Conservation (phyloP, 1,284 basidiomycete species). For the Papiliotrema terrestris region DNA sequence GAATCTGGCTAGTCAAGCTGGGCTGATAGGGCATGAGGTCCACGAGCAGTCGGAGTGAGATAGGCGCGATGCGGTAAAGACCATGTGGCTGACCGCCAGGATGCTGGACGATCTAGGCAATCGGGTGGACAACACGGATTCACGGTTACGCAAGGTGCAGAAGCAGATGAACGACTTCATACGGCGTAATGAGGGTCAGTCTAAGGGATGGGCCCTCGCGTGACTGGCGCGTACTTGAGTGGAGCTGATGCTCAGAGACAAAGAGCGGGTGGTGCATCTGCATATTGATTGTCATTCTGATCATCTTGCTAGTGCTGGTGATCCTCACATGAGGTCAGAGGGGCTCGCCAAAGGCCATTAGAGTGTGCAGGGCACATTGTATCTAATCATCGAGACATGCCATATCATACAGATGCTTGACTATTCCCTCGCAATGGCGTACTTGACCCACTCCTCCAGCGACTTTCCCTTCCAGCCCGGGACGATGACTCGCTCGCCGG, state of each 20-base stretch:
- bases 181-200: constrained; percentile 71
- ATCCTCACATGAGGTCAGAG: constrained; percentile 49
- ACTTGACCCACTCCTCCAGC: background rate
- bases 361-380: background rate
- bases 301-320: constrained; percentile 55
- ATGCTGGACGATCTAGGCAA: constrained; percentile 77
- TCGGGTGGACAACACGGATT: constrained; percentile 69
- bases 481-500: background rate
- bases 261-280: constrained; percentile 67
- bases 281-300: constrained; percentile 55
- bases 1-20: constrained; percentile 79
- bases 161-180: constrained; percentile 72
- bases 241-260: constrained; percentile 54
- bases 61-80: background rate
- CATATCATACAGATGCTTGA: no score
- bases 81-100: constrained; percentile 48
- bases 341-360: background rate
- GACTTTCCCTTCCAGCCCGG: background rate
- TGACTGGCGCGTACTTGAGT: background rate
- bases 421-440: background rate
- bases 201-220: background rate
- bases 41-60: constrained; percentile 79
- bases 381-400: background rate
- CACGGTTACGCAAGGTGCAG: constrained; percentile 67
- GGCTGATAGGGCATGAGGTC: constrained; percentile 84